These are phyloP conservation scores for Fusarium multiceps DNA, from an alignment of 2,329 filamentous ascomycete species.

Conservation along the genomic window DNA sequence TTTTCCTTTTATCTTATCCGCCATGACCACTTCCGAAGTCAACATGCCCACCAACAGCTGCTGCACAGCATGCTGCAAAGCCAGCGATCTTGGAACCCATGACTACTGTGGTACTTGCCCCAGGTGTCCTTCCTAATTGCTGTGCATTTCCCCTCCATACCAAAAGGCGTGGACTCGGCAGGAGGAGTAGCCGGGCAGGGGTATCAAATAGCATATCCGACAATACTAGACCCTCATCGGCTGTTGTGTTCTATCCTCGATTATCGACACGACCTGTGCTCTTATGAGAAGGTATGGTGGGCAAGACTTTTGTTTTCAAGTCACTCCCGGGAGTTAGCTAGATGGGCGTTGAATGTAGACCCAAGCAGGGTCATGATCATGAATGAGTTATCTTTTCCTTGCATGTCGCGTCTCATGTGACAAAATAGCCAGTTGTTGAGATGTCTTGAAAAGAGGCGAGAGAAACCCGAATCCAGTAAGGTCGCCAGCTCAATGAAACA, in stretches of 20 bases:
- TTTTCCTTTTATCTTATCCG: neutral
- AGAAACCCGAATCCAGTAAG: neutral
- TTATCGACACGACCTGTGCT: neutral
- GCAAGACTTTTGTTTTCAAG: neutral
- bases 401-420: neutral
- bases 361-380: neutral
- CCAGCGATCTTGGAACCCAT: slow-evolving; percentile 48
- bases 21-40: slow-evolving; percentile 37
- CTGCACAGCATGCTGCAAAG: slow-evolving; percentile 49
- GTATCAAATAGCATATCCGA: neutral
- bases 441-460: neutral
- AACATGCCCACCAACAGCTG: slow-evolving; percentile 40
- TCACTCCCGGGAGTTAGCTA: neutral
- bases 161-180: neutral
- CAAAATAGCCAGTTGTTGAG: neutral
- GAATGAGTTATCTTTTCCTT: neutral
- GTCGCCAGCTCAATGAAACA: neutral
- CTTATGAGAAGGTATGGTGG: neutral
- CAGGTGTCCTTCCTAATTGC: slow-evolving; percentile 40
- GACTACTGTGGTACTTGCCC: slow-evolving; percentile 50
- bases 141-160: neutral
- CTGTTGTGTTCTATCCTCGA: neutral
- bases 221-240: neutral
- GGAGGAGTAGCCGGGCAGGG: neutral
- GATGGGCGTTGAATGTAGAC: neutral